Conservation (phyloP, 2,329 filamentous ascomycete genomes). For the Botrytis tulipae region DNA sequence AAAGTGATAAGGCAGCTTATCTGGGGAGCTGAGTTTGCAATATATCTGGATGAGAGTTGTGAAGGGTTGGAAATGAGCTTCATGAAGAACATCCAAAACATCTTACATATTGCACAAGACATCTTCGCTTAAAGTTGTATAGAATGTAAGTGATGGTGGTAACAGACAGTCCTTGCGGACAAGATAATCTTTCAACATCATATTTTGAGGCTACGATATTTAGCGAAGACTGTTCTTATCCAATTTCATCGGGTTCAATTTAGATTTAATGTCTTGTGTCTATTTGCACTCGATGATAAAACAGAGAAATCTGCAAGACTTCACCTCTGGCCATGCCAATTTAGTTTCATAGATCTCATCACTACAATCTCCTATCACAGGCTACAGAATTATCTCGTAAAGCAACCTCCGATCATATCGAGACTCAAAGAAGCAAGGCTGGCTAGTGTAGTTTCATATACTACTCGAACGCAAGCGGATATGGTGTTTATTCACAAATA, state of each 20-base stretch:
- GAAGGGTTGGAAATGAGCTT: not conserved
- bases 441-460: not conserved
- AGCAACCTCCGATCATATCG: not conserved
- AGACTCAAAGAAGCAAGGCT: not conserved
- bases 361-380: not conserved
- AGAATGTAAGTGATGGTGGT: too few relatives aligned
- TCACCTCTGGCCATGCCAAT: too few relatives aligned
- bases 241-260: too few relatives aligned
- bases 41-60: not conserved
- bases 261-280: too few relatives aligned
- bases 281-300: too few relatives aligned
- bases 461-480: not conserved
- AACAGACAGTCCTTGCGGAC: too few relatives aligned
- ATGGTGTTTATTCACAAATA: not conserved
- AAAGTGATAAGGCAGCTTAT: conserved; percentile 41
- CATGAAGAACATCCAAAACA: not conserved
- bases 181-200: too few relatives aligned
- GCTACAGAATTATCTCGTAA: not conserved
- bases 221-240: too few relatives aligned
- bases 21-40: not conserved
- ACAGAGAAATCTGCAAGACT: too few relatives aligned
- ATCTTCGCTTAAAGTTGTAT: too few relatives aligned
- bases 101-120: not conserved
- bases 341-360: too few relatives aligned
- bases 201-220: too few relatives aligned